Evolutionary conservation across 2,329 filamentous ascomycete genomes (phyloP).

Genomic region (Talaromyces atroroseus): DNA sequence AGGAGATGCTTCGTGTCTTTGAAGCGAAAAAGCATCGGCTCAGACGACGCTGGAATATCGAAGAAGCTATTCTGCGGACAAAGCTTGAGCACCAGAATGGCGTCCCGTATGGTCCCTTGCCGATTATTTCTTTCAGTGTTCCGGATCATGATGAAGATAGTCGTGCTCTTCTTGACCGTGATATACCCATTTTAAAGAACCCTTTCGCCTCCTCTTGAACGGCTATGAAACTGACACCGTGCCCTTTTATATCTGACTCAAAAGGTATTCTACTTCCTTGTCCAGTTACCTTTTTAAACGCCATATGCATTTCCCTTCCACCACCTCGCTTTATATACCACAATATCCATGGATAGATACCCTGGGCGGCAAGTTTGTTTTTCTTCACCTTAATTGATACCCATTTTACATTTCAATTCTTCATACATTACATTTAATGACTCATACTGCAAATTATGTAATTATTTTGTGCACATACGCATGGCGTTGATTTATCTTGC

Average conservation of each 20-base stretch:
- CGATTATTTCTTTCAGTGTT: constrained; percentile 31
- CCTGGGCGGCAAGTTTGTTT: constrained; percentile 6
- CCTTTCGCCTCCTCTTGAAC: constrained; percentile 17
- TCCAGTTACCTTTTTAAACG: constrained; percentile 3
- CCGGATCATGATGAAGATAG: constrained; percentile 9
- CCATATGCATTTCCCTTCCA: background rate
- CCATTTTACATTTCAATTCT: background rate
- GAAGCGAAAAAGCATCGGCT: constrained; percentile 31
- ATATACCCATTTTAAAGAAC: constrained; percentile 26
- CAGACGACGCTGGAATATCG: constrained; percentile 36
- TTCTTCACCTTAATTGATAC: background rate
- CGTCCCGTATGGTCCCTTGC: constrained; percentile 34
- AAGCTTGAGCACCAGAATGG: constrained; percentile 34
- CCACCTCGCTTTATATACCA: background rate
- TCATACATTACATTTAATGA: background rate
- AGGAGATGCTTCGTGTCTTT: constrained; percentile 25
- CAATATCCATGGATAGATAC: constrained; percentile 7
- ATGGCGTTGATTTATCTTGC: background rate
- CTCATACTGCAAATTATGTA: background rate
- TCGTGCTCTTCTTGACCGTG: constrained; percentile 12
- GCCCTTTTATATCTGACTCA: background rate
- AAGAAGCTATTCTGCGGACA: constrained; percentile 38
- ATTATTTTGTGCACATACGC: background rate
- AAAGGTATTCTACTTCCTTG: background rate
- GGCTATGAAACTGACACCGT: background rate